phyloP scores from a whole-genome alignment of 2,329 filamentous ascomycete genomes.

The Immersiporthe knoxdaviesiana region DNA sequence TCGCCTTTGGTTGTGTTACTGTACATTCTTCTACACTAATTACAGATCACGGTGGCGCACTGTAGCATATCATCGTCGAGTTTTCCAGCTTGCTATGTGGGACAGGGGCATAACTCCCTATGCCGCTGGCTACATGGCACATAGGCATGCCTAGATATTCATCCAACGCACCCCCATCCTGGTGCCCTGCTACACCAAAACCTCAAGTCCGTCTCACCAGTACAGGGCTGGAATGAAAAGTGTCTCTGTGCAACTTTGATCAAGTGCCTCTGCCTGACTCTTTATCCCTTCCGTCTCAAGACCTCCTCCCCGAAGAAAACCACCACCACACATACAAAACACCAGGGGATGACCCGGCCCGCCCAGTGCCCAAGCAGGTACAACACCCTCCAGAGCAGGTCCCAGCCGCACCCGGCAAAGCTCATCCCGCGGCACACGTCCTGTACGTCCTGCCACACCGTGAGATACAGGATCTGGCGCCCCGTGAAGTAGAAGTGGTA shows the following conservation, averaged over 20 bases:
- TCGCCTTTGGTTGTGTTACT: not conserved
- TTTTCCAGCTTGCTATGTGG: too few species aligned
- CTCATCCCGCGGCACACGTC: constrained; percentile 1
- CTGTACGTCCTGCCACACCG: not conserved
- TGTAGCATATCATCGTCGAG: too few species aligned
- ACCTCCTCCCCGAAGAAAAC: constrained; percentile 3
- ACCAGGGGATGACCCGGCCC: constrained; percentile 7
- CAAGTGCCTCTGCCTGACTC: not conserved
- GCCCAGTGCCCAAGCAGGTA: not conserved
- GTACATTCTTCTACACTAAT: not conserved
- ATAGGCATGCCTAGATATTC: too few species aligned
- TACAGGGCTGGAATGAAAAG: too few species aligned
- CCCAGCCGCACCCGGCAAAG: constrained; percentile 3
- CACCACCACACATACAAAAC: not conserved
- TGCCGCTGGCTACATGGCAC: too few species aligned
- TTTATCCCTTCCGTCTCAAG: not conserved
- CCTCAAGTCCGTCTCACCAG: not conserved
- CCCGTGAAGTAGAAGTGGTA: not conserved
- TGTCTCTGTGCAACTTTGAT: not conserved
- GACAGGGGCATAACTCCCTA: too few species aligned
- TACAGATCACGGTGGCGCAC: too few species aligned
- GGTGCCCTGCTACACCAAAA: not conserved
- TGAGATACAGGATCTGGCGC: not conserved
- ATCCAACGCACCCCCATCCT: too few species aligned
- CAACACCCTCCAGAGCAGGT: not conserved